Percentiles rank a stretch among this genome's conserved stretches.
Conservation (phyloP, 768 basidiomycete species). For the Pleurotus sapidus region DNA sequence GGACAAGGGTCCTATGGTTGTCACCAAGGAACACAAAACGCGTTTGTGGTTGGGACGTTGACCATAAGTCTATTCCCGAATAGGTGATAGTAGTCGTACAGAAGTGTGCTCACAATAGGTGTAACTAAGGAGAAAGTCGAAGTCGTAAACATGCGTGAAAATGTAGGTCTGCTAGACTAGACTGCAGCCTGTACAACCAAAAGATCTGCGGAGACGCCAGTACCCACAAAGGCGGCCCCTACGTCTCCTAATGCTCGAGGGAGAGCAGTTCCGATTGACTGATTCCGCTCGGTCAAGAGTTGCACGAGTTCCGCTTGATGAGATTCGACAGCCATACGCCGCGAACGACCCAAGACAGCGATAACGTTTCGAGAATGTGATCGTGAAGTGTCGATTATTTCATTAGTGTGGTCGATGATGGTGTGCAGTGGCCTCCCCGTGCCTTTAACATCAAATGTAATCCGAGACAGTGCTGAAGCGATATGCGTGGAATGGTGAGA, state of each 20-base stretch:
- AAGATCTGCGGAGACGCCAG: slow-evolving; percentile 46
- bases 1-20: no score
- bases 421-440: slow-evolving; percentile 55
- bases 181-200: slow-evolving; percentile 51
- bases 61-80: no score
- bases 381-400: slow-evolving; percentile 21
- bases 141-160: not conserved
- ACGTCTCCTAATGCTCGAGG: slow-evolving; percentile 76
- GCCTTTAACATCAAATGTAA: slow-evolving; percentile 53
- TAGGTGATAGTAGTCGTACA: no score
- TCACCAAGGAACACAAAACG: no score
- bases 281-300: slow-evolving; percentile 37
- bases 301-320: slow-evolving; percentile 57
- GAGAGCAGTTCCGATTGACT: slow-evolving; percentile 51
- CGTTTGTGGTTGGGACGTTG: no score
- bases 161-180: not conserved
- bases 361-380: slow-evolving; percentile 46
- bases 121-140: not conserved
- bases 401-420: slow-evolving; percentile 43
- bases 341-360: slow-evolving; percentile 70
- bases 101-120: no score
- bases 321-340: slow-evolving; percentile 60
- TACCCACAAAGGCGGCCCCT: slow-evolving; percentile 63
- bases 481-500: slow-evolving; percentile 23
- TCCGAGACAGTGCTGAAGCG: slow-evolving; percentile 51